Percentiles rank a stretch among this genome's conserved stretches.
phyloP scores from a whole-genome alignment of 2,329 filamentous ascomycete genomes.

The Colletotrichum sp. region DNA sequence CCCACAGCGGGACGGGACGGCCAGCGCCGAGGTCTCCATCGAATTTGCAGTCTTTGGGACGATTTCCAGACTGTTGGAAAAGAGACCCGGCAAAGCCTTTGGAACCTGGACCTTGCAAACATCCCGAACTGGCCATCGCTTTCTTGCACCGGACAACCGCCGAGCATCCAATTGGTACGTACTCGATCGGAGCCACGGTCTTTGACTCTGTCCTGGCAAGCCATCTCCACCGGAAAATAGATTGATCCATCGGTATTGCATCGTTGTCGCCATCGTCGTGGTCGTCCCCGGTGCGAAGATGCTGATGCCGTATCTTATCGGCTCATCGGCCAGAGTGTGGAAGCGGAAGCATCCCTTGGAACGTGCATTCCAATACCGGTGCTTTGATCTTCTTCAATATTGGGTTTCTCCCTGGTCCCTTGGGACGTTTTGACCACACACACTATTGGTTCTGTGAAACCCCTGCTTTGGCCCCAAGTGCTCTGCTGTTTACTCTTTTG shows the following conservation, averaged over 20 bases:
- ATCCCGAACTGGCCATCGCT: constrained; percentile 5
- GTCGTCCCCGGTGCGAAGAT: background rate
- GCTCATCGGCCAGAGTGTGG: background rate
- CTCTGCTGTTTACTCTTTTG: no score
- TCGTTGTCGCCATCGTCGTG: background rate
- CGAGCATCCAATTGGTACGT: background rate
- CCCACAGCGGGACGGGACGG: constrained; percentile 21
- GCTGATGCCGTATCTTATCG: background rate
- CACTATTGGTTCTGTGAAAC: constrained; percentile 7
- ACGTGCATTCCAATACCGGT: background rate
- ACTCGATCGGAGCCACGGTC: background rate
- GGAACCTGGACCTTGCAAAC: constrained; percentile 21
- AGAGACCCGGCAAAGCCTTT: constrained; percentile 9
- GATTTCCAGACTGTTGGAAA: constrained; percentile 5
- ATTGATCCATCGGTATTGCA: background rate
- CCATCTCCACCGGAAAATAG: background rate
- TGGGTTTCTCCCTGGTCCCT: constrained; percentile 12
- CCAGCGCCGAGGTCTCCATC: constrained; percentile 18
- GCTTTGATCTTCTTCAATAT: background rate
- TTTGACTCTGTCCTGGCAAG: background rate
- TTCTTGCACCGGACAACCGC: background rate
- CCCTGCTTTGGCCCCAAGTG: background rate
- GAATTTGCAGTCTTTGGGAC: constrained; percentile 14
- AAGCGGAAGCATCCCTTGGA: background rate
- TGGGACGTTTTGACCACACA: background rate